Evolutionary conservation across 257 asterid genomes (phyloP).

Genomic region (Cruciata laevipes): DNA sequence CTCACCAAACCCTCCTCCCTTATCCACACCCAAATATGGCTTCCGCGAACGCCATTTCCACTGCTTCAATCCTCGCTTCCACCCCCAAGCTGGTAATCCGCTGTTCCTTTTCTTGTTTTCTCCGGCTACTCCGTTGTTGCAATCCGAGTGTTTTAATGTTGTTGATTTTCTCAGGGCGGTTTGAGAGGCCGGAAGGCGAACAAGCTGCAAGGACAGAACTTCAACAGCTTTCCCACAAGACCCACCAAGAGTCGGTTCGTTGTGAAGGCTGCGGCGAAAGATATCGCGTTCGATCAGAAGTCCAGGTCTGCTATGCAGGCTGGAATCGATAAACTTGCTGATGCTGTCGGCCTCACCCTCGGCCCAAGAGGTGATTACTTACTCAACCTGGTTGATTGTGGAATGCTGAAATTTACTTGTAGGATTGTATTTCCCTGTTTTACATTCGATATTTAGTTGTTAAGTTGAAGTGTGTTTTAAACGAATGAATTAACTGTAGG

Average conservation of each 20-base stretch:
- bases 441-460: no score
- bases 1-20: slow-evolving; percentile 14
- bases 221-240: slow-evolving; percentile 39
- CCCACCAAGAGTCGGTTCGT: slow-evolving; percentile 58
- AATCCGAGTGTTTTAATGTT: not conserved
- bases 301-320: slow-evolving; percentile 87
- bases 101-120: not conserved
- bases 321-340: slow-evolving; percentile 93
- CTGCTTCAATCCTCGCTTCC: slow-evolving; percentile 59
- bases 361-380: slow-evolving; percentile 82
- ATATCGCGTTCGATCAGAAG: slow-evolving; percentile 83
- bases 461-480: not conserved
- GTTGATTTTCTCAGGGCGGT: slow-evolving; percentile 34
- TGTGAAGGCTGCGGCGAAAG: slow-evolving; percentile 85
- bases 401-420: no score
- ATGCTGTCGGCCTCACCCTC: slow-evolving; percentile 90
- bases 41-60: slow-evolving; percentile 74
- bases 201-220: slow-evolving; percentile 61
- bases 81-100: slow-evolving; percentile 44
- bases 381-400: not conserved
- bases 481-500: slow-evolving; percentile 33
- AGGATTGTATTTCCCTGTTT: not conserved
- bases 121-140: not conserved
- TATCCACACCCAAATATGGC: slow-evolving; percentile 65
- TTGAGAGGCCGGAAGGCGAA: slow-evolving; percentile 49